These are phyloP conservation scores for Candida adriatica DNA, from an alignment of 805 yeast species.

Conservation along the genomic window DNA sequence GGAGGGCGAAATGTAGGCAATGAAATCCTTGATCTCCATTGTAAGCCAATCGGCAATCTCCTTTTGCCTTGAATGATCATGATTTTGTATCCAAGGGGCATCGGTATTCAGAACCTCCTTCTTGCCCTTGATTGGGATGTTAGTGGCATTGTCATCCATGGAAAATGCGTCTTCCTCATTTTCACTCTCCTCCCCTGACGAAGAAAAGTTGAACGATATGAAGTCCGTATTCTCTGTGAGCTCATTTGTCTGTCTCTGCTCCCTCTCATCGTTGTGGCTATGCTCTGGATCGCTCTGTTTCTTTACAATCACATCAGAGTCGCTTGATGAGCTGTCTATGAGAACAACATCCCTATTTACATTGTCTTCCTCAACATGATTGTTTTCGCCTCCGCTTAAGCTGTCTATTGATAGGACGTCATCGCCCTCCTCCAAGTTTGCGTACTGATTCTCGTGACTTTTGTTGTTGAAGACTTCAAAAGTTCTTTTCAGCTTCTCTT, in stretches of 20 bases:
- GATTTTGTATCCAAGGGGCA: slow-evolving; percentile 71
- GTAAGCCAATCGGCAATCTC: slow-evolving; percentile 86
- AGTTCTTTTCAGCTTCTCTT: slow-evolving; percentile 11
- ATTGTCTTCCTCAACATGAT: slow-evolving; percentile 1
- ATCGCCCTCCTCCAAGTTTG: slow-evolving; percentile 6
- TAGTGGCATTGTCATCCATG: slow-evolving; percentile 22
- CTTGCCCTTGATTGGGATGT: slow-evolving; percentile 7
- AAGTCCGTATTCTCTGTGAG: slow-evolving; percentile 34
- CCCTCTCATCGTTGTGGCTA: background rate
- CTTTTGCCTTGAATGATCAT: slow-evolving; percentile 68
- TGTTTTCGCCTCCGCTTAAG: slow-evolving; percentile 5
- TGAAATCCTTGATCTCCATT: slow-evolving; percentile 77
- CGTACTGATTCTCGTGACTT: slow-evolving; percentile 21
- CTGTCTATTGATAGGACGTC: slow-evolving; percentile 2
- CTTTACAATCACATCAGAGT: slow-evolving; percentile 1
- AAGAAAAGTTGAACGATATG: slow-evolving; percentile 32
- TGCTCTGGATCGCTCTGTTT: background rate
- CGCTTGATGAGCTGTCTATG: slow-evolving; percentile 7
- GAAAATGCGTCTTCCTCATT: slow-evolving; percentile 23
- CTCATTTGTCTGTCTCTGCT: slow-evolving; percentile 16
- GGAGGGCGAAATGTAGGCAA: slow-evolving; percentile 80
- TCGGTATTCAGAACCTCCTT: slow-evolving; percentile 21
- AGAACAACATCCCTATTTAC: slow-evolving; percentile 5
- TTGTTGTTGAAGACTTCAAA: slow-evolving; percentile 20
- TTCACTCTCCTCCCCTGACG: slow-evolving; percentile 15